Percentiles rank a stretch among this genome's conserved stretches.
phyloP scores from a whole-genome alignment of 164 flowering plant species.

The Vitis vinifera region DNA sequence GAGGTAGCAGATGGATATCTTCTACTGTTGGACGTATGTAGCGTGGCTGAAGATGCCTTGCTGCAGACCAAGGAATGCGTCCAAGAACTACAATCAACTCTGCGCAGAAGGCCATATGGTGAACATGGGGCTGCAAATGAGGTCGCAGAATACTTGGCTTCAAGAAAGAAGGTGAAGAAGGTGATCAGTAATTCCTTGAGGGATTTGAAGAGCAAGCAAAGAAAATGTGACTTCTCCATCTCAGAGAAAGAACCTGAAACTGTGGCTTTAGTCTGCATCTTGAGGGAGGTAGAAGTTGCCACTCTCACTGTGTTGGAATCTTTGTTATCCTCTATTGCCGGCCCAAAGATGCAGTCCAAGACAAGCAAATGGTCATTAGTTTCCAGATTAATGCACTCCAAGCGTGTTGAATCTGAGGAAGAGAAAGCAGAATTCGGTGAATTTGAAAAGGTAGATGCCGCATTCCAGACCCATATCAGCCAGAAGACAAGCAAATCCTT shows the following conservation, averaged over 20 bases:
- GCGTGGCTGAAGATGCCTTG: constrained; percentile 14
- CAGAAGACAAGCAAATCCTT: constrained; percentile 4
- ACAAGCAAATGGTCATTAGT: constrained; percentile 6
- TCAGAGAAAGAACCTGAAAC: not conserved
- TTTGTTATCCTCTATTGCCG: constrained; percentile 6
- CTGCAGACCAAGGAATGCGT: constrained; percentile 15
- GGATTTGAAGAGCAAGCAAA: too few species aligned
- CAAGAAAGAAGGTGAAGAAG: constrained; percentile 20
- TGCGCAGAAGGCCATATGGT: constrained; percentile 16
- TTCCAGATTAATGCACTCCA: constrained; percentile 4
- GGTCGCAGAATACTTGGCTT: constrained; percentile 7
- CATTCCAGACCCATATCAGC: not conserved
- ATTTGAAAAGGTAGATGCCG: constrained; percentile 5
- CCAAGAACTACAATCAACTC: constrained; percentile 19
- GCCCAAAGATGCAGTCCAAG: not conserved
- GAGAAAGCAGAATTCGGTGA: not conserved
- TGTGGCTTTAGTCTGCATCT: not conserved
- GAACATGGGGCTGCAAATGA: constrained; percentile 9
- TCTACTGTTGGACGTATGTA: constrained; percentile 19
- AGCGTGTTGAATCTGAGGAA: not conserved
- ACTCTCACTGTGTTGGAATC: constrained; percentile 3
- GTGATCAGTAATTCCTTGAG: not conserved
- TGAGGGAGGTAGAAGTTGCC: constrained; percentile 1
- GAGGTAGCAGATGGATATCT: constrained; percentile 36
- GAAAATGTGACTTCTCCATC: too few species aligned